phyloP scores from a whole-genome alignment of 495 filamentous ascomycete genomes.

The Tuber magnatum region DNA sequence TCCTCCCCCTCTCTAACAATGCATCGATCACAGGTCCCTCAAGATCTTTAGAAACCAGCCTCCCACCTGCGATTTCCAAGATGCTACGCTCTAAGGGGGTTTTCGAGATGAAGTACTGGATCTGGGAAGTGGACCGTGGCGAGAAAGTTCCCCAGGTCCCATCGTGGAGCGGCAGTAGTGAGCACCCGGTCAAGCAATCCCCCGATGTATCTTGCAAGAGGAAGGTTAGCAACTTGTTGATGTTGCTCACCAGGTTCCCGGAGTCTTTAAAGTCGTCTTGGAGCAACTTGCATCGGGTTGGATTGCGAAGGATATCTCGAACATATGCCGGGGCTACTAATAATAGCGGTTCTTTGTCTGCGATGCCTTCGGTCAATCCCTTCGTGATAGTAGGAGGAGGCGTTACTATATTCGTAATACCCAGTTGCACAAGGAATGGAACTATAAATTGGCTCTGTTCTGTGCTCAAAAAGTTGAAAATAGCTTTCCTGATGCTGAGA shows the following conservation, averaged over 20 bases:
- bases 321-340: conserved; percentile 17
- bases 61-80: conserved; percentile 8
- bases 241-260: conserved; percentile 8
- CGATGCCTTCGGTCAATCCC: not conserved
- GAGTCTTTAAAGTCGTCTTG: conserved; percentile 16
- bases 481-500: conserved; percentile 10
- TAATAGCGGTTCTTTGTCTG: conserved; percentile 7
- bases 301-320: conserved; percentile 2
- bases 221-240: conserved; percentile 20
- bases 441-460: conserved; percentile 15
- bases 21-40: not conserved
- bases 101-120: not conserved
- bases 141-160: conserved; percentile 15
- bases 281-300: not conserved
- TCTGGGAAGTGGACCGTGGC: not conserved
- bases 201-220: conserved; percentile 6
- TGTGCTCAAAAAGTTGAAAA: conserved; percentile 20
- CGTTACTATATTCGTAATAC: conserved; percentile 18
- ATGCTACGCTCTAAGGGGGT: conserved; percentile 8
- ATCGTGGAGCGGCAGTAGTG: conserved; percentile 18
- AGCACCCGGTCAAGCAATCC: conserved; percentile 11
- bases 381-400: conserved; percentile 9
- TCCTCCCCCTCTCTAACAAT: conserved; percentile 6
- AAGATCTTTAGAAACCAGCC: conserved; percentile 9
- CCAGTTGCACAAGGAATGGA: conserved; percentile 17